Evolutionary conservation across 1,139 yeast genomes (phyloP), one percentile per base, ranked within the genome.

Genomic region (Suhomyces bribrorum): DNA sequence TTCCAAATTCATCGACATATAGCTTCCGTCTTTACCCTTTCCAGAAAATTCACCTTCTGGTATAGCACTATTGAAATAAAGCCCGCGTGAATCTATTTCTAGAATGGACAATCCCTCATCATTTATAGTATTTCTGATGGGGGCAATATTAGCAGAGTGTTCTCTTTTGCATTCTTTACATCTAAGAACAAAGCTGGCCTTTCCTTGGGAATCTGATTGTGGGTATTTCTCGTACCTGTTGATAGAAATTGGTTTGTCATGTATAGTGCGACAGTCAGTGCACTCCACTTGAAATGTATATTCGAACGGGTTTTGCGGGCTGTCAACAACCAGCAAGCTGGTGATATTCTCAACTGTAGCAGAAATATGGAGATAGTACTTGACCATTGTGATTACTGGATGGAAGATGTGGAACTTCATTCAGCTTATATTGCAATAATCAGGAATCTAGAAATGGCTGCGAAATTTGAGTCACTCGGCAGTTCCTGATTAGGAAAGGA

Each of bases 181-280:
- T 49, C 81, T 77, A 72, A 86, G 83, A 2, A 85, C 83, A 57
- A 89, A 87, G 48, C 83, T 86, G 7, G 96, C 94, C 44, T 81
- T 88, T n/a, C 96, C 96, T 45, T 83, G 73, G 28, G 94, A 79
- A 0, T 89, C 90, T 1, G 75, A 60, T 27, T 86, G 74, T 27
- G 83, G 85, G 56, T 79, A 76, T 26, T 57, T 54, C 61, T 66
- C 90, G 57, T 66, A 82, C 45, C 77, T 65, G 59, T 85, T 86
- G 57, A 89, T 80, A 14, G 77, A 72, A 17, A 88, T 77, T n/a
- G 80, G 79, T 52, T 88, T 87, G 25, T 77, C 77, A 57, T 89
- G 95, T 8, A 61, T 64, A 44, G 86, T 95, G 47, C 90, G 77
- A 62, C 98, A 92, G 32, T 77, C 74, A 3, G 86, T 82, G 59